Conservation (phyloP, 2,329 filamentous ascomycete genomes). For the Fusarium sp. region DNA sequence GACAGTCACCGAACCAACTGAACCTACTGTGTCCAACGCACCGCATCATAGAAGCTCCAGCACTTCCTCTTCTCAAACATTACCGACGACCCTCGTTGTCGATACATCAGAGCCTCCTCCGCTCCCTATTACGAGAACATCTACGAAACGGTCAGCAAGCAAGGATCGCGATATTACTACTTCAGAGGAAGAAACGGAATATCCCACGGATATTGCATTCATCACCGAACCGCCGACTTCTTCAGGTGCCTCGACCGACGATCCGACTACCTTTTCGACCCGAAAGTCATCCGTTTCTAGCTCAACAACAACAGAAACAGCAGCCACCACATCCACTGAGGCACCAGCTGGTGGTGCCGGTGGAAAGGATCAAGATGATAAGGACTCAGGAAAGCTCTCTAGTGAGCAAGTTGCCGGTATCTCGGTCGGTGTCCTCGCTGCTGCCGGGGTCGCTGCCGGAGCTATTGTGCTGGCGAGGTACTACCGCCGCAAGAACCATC, state of each 20-base stretch:
- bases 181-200: neutral
- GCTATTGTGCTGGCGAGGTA: constrained; percentile 59
- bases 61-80: constrained; percentile 14
- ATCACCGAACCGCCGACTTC: constrained; percentile 28
- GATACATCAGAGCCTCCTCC: constrained; percentile 42
- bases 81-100: constrained; percentile 46
- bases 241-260: neutral
- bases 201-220: constrained; percentile 7
- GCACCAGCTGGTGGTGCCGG: constrained; percentile 21
- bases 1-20: constrained; percentile 7
- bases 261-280: constrained; percentile 5
- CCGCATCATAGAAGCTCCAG: constrained; percentile 21
- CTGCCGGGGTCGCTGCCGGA: constrained; percentile 60
- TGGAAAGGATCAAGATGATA: constrained; percentile 22
- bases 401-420: constrained; percentile 68
- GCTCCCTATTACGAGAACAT: constrained; percentile 21
- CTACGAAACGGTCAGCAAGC: constrained; percentile 4
- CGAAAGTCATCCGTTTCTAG: neutral
- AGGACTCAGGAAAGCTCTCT: constrained; percentile 40
- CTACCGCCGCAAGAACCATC: constrained; percentile 55
- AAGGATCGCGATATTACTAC: constrained; percentile 3
- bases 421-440: constrained; percentile 64
- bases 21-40: neutral
- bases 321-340: constrained; percentile 28
- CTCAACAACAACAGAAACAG: constrained; percentile 25